phyloP scores from a whole-genome alignment of 495 filamentous ascomycete species.

The Penicillium turbatum region DNA sequence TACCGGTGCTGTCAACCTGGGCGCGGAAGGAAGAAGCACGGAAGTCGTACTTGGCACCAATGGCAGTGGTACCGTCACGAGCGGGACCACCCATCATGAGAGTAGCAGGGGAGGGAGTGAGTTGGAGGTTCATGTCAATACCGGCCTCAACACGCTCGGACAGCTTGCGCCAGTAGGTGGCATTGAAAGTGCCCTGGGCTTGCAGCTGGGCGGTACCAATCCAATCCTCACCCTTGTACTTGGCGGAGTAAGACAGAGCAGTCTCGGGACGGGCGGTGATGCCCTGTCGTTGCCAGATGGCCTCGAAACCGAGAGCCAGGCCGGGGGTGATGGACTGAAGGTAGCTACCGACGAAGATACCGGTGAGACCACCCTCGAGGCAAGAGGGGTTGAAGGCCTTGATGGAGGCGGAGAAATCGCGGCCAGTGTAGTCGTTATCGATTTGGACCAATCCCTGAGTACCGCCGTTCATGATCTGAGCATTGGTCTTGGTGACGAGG shows the following conservation, averaged over 20 bases:
- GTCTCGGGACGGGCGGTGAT: constrained; percentile 77
- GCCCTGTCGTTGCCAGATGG: constrained; percentile 84
- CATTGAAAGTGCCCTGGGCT: constrained; percentile 75
- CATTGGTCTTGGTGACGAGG: constrained; percentile 77
- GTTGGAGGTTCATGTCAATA: constrained; percentile 86
- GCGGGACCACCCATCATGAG: constrained; percentile 66
- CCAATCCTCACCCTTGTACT: constrained; percentile 88
- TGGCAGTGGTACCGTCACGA: constrained; percentile 82
- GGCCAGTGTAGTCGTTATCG: constrained; percentile 89
- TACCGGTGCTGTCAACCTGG: constrained; percentile 91
- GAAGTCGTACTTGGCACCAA: constrained; percentile 99
- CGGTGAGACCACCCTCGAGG: constrained; percentile 86
- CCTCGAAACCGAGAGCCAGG: constrained; percentile 84
- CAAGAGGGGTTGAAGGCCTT: constrained; percentile 92
- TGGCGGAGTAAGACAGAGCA: constrained; percentile 77
- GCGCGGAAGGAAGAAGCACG: constrained; percentile 88
- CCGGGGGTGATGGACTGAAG: constrained; percentile 87
- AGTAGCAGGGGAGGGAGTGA: constrained; percentile 58
- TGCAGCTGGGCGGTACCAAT: constrained; percentile 83
- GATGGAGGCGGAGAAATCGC: constrained; percentile 85
- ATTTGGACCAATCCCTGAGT: constrained; percentile 73
- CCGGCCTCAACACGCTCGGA: constrained; percentile 96
- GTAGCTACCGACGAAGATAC: constrained; percentile 92
- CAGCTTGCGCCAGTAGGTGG: constrained; percentile 92
- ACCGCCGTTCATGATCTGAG: constrained; percentile 68